These are phyloP conservation scores for Solanum infundibuliforme DNA, from an alignment of 257 asterid genomes.

Conservation along the genomic window DNA sequence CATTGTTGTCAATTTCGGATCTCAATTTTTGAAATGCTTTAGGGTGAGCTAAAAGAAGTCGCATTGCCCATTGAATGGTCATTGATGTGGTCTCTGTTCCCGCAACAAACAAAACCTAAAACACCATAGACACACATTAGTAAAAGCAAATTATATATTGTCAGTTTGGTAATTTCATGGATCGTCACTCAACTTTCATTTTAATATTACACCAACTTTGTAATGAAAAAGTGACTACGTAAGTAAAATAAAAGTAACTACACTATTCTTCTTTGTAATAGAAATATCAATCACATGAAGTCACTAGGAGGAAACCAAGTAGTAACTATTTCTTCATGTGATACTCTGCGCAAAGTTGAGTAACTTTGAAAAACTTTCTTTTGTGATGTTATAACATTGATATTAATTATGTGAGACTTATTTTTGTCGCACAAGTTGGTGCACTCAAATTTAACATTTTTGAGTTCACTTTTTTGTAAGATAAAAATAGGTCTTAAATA, in stretches of 20 bases:
- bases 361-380: background rate
- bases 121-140: background rate
- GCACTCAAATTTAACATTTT: background rate
- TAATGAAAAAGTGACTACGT: background rate
- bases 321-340: no score
- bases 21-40: conserved; percentile 21
- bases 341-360: no score
- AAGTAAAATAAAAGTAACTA: no score
- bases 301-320: background rate
- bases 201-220: background rate
- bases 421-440: background rate
- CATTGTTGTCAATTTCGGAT: conserved; percentile 31
- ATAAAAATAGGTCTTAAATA: no score
- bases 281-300: background rate
- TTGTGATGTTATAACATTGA: no score
- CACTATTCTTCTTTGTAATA: background rate
- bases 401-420: background rate
- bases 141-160: no score
- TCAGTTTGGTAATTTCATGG: background rate
- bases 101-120: conserved; percentile 33
- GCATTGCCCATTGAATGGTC: conserved; percentile 38
- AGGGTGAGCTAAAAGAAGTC: conserved; percentile 28
- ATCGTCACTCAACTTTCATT: background rate
- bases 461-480: background rate
- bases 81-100: conserved; percentile 41